Conservation (phyloP, 2,329 filamentous ascomycete genomes). For the Thelonectria olida region DNA sequence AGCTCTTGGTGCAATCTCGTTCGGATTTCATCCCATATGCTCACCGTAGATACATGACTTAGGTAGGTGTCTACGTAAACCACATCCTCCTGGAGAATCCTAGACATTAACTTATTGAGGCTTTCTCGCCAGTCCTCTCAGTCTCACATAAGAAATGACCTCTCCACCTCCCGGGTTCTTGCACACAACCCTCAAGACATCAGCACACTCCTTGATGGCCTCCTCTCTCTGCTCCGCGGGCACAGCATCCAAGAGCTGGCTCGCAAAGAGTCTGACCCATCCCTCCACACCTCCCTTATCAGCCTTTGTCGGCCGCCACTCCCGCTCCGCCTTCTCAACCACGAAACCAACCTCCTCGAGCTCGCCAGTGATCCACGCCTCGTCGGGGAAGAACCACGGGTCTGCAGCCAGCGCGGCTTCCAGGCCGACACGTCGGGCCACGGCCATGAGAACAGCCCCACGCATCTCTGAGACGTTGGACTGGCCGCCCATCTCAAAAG, state of each 20-base stretch:
- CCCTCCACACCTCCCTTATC: conserved; percentile 69
- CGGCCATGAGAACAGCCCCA: conserved; percentile 62
- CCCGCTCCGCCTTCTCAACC: conserved; percentile 65
- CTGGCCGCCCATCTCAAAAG: conserved; percentile 77
- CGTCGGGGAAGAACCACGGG: conserved; percentile 79
- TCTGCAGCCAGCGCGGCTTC: conserved; percentile 57
- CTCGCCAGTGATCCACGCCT: conserved; percentile 63
- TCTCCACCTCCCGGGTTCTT: conserved; percentile 65
- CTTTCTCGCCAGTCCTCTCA: conserved; percentile 59
- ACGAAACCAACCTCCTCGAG: conserved; percentile 56
- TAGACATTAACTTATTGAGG: conserved; percentile 20
- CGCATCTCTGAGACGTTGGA: conserved; percentile 74
- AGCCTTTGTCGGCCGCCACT: conserved; percentile 71
- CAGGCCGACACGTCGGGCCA: conserved; percentile 61
- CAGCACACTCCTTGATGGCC: conserved; percentile 62
- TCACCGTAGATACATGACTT: background rate
- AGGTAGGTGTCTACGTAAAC: too few species aligned
- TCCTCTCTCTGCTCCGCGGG: conserved; percentile 57
- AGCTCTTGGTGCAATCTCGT: too few species aligned
- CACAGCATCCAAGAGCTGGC: conserved; percentile 64
- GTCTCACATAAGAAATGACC: conserved; percentile 62
- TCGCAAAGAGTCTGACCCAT: conserved; percentile 73
- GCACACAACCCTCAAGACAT: conserved; percentile 64
- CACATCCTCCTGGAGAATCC: background rate
- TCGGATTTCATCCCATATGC: background rate